Evolutionary conservation across 1,139 yeast genomes (phyloP).

Genomic region (Candida pseudoviswanathii): DNA sequence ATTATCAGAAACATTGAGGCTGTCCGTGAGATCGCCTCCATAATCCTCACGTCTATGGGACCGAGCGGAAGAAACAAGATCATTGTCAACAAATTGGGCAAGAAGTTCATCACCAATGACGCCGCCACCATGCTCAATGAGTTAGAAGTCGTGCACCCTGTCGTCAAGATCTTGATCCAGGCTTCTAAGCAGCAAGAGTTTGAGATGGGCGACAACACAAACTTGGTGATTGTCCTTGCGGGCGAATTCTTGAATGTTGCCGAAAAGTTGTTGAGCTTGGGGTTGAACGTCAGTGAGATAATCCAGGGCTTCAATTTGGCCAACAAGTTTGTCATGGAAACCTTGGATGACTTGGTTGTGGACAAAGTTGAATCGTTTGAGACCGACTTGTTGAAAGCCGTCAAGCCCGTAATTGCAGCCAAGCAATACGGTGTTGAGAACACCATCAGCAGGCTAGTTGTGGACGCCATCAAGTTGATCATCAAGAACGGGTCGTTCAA

Average conservation of each 20-base stretch:
- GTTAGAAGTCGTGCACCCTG: conserved; percentile 94
- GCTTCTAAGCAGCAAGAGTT: conserved; percentile 95
- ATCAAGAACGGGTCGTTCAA: conserved; percentile 70
- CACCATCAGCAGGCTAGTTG: conserved; percentile 72
- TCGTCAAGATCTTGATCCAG: conserved; percentile 93
- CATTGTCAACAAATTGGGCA: conserved; percentile 80
- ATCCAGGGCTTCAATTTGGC: conserved; percentile 90
- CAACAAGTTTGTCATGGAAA: conserved; percentile 66
- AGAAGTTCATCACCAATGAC: conserved; percentile 88
- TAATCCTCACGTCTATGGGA: conserved; percentile 93
- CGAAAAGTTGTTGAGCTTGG: conserved; percentile 80
- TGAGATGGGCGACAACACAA: conserved; percentile 63
- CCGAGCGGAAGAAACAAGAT: conserved; percentile 98
- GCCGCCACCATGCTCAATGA: conserved; percentile 96
- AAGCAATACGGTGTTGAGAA: conserved; percentile 93
- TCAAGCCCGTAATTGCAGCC: conserved; percentile 87
- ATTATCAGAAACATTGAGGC: conserved; percentile 91
- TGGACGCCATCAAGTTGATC: conserved; percentile 81
- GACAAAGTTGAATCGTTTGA: conserved; percentile 62
- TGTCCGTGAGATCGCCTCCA: conserved; percentile 86
- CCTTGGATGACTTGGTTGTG: conserved; percentile 66
- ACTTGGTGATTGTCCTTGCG: conserved; percentile 63
- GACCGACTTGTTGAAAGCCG: conserved; percentile 63
- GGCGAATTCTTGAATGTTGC: conserved; percentile 87
- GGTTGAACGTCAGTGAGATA: conserved; percentile 87